These are phyloP conservation scores for Pythium rhizo-oryzae DNA, from an alignment of 352 stramenopile species.

Conservation along the genomic window DNA sequence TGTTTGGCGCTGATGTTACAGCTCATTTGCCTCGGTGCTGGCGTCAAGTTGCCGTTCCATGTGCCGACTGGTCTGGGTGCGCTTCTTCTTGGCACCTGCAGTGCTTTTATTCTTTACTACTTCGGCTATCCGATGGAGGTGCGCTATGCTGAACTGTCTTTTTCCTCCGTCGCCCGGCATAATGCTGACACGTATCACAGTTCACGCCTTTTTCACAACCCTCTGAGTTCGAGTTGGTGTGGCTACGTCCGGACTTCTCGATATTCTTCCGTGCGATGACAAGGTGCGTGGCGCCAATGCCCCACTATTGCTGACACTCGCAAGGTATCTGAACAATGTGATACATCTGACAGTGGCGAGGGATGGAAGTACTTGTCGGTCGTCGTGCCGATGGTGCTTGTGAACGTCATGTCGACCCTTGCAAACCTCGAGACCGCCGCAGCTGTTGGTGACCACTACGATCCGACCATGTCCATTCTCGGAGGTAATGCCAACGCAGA, in stretches of 20 bases:
- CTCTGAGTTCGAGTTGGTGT: constrained; percentile 31
- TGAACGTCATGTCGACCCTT: constrained; percentile 49
- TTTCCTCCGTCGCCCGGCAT: too few species aligned
- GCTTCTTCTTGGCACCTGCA: constrained; percentile 36
- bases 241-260: constrained; percentile 24
- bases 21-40: constrained; percentile 45
- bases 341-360: constrained; percentile 25
- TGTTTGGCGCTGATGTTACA: not conserved
- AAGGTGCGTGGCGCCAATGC: constrained; percentile 19
- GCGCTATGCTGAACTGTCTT: not conserved
- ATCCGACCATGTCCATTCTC: constrained; percentile 36
- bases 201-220: constrained; percentile 37
- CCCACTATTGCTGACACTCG: not conserved
- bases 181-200: constrained; percentile 5
- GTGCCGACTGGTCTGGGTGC: constrained; percentile 39
- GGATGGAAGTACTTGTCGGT: constrained; percentile 47
- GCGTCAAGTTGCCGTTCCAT: constrained; percentile 43
- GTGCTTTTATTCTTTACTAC: constrained; percentile 32
- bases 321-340: not conserved
- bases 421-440: constrained; percentile 43
- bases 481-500: constrained; percentile 15
- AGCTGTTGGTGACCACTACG: constrained; percentile 47
- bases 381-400: constrained; percentile 45
- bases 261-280: constrained; percentile 32
- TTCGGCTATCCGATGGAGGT: constrained; percentile 32